phyloP scores from a whole-genome alignment of 164 flowering plant genomes.

The Aristolochia contorta region DNA sequence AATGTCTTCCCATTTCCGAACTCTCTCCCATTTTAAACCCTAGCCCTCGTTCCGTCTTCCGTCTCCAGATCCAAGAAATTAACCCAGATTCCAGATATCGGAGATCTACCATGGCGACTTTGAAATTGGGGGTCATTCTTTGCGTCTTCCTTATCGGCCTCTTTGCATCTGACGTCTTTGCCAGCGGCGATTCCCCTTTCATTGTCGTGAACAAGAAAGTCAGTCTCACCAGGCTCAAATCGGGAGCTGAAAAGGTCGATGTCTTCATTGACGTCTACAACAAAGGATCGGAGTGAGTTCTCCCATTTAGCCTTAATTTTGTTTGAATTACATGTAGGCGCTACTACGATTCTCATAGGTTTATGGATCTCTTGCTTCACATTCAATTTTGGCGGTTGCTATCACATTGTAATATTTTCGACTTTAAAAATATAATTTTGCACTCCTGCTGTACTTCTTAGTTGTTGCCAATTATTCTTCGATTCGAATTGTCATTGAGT shows the following conservation, averaged over 20 bases:
- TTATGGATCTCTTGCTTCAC: too few relatives aligned
- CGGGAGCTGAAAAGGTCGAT: constrained; percentile 68
- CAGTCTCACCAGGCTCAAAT: constrained; percentile 53
- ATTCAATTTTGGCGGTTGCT: too few relatives aligned
- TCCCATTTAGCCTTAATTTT: background rate
- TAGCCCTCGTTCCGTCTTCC: too few relatives aligned
- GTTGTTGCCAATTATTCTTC: too few relatives aligned
- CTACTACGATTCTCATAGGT: background rate
- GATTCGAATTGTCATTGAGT: too few relatives aligned
- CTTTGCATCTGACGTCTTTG: constrained; percentile 23
- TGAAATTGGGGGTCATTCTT: constrained; percentile 9
- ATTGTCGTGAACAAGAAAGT: constrained; percentile 89
- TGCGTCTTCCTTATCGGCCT: constrained; percentile 14
- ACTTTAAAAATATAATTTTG: too few relatives aligned
- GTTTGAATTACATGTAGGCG: background rate
- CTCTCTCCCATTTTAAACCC: too few relatives aligned
- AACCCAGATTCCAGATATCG: too few relatives aligned
- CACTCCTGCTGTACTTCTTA: too few relatives aligned
- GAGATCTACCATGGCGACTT: constrained; percentile 14
- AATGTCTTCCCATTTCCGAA: too few relatives aligned
- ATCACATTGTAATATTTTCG: too few relatives aligned
- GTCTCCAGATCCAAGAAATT: too few relatives aligned
- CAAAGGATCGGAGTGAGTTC: constrained; percentile 61
- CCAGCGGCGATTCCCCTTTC: constrained; percentile 57
- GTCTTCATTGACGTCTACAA: constrained; percentile 86